These are phyloP conservation scores for Neurospora sp. DNA, from an alignment of 2,329 filamentous ascomycete species.

Conservation along the genomic window DNA sequence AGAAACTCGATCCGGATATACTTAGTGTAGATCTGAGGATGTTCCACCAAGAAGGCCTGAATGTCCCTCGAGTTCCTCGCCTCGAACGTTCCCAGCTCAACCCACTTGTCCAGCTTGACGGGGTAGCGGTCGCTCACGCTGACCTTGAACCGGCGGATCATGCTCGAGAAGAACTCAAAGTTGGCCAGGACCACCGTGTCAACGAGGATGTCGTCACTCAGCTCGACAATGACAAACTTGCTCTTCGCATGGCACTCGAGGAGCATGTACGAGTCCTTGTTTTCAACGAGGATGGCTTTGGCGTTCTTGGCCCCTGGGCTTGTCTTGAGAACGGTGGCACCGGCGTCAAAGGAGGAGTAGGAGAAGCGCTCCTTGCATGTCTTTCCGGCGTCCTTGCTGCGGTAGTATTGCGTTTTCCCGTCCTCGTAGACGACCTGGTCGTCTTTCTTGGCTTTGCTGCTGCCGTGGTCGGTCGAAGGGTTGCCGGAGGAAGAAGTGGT, in stretches of 20 bases:
- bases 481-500: conserved; percentile 23
- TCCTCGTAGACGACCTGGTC: conserved; percentile 37
- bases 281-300: conserved; percentile 83
- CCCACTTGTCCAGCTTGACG: conserved; percentile 87
- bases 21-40: conserved; percentile 90
- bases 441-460: conserved; percentile 22
- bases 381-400: conserved; percentile 88
- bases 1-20: conserved; percentile 89
- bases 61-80: conserved; percentile 88
- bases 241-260: conserved; percentile 78
- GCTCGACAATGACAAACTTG: conserved; percentile 89
- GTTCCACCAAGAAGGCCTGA: conserved; percentile 87
- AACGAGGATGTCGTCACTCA: conserved; percentile 77
- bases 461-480: conserved; percentile 15
- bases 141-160: conserved; percentile 81
- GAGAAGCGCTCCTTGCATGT: conserved; percentile 98
- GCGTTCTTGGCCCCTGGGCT: conserved; percentile 79
- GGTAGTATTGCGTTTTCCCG: conserved; percentile 43
- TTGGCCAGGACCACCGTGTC: conserved; percentile 97
- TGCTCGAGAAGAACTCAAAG: conserved; percentile 98
- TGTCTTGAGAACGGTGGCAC: conserved; percentile 84
- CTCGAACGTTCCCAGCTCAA: conserved; percentile 76
- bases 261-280: conserved; percentile 98
- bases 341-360: conserved; percentile 94
- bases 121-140: conserved; percentile 94